Evolutionary conservation across 2,329 filamentous ascomycete species (phyloP), one percentile per base, ranked within the genome.

Genomic region (Cytospora chrysosperma): DNA sequence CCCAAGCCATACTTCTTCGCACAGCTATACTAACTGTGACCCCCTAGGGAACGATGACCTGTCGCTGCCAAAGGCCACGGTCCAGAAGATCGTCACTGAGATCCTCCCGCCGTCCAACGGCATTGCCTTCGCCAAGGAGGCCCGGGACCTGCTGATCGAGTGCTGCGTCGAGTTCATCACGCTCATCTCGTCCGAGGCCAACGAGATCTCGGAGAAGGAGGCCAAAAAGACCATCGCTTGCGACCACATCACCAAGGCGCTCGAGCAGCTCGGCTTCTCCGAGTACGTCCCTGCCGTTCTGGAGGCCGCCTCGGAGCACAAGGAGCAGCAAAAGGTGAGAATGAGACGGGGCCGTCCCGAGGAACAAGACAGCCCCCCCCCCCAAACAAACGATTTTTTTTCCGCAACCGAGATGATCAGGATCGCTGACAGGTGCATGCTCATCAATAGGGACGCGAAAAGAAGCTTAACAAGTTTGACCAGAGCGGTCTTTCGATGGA

Each of bases 131-230:
- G 92, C 93, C 51, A 97, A 97, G 75, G 95, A 99, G 72, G 93
- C 94, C 15, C 89, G 95, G 65, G 95, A 99, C 73, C 83, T 98
- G 3, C 83, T 99, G 59, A 99, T 99, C 72, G 95, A 98, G 80
- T 98, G 95, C 80, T 99, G 95, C 73, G 94, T 99, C 72, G 95
- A 99, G 77, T 99, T 99, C 77, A 97, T 99, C 76, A 98, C 95
- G 21, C 86, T 99, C 72, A 91, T 99, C 70, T 97, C 93, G n/a
- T 96, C 92, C 55, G 94, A 99, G 79, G 95, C 95, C 67, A 99
- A 99, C 77, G 95, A 99, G 72, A 99, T 99, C 68, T 96, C 93
- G 15, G 95, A 99, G 76, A 97, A 97, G 77, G 95, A 99, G 73
- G 92, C 93, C 56, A 99, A 99, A 82, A 99, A 99, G 84, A 99